Conservation (phyloP, 805 yeast genomes). For the Ogataea nonfermentans region DNA sequence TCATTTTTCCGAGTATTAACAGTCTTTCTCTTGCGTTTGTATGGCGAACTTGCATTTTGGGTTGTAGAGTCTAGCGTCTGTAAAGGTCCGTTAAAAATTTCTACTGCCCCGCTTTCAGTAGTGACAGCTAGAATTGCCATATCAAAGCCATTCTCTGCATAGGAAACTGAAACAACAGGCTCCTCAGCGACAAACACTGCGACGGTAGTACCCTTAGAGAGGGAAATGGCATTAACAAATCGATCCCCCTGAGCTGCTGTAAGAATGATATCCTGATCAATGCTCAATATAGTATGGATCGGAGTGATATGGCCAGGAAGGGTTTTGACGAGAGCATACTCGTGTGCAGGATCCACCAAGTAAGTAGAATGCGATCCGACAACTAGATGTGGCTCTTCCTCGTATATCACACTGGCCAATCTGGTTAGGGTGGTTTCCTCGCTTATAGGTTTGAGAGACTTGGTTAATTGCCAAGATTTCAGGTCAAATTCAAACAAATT, state of each 20-base stretch:
- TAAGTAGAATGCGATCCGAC: slow-evolving; percentile 67
- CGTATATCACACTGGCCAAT: slow-evolving; percentile 21
- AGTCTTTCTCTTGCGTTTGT: slow-evolving; percentile 45
- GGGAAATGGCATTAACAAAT: slow-evolving; percentile 68
- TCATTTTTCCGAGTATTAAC: slow-evolving; percentile 52
- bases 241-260: slow-evolving; percentile 79
- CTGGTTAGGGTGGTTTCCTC: slow-evolving; percentile 25
- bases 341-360: slow-evolving; percentile 43
- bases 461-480: slow-evolving; percentile 39
- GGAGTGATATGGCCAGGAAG: slow-evolving; percentile 80
- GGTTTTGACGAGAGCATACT: slow-evolving; percentile 43
- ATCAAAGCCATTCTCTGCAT: slow-evolving; percentile 31
- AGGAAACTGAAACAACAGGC: slow-evolving; percentile 48
- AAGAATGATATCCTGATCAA: slow-evolving; percentile 47
- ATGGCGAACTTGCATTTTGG: slow-evolving; percentile 17
- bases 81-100: slow-evolving; percentile 63
- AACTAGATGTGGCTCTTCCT: slow-evolving; percentile 44
- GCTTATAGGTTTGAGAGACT: slow-evolving; percentile 41
- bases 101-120: slow-evolving; percentile 75
- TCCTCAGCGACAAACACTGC: slow-evolving; percentile 70
- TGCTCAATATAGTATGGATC: slow-evolving; percentile 47
- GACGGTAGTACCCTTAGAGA: slow-evolving; percentile 42
- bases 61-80: slow-evolving; percentile 11
- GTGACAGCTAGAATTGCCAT: slow-evolving; percentile 47
- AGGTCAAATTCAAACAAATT: slow-evolving; percentile 62